Conservation (phyloP, 2,329 filamentous ascomycete species). For the Colletotrichum navitas region DNA sequence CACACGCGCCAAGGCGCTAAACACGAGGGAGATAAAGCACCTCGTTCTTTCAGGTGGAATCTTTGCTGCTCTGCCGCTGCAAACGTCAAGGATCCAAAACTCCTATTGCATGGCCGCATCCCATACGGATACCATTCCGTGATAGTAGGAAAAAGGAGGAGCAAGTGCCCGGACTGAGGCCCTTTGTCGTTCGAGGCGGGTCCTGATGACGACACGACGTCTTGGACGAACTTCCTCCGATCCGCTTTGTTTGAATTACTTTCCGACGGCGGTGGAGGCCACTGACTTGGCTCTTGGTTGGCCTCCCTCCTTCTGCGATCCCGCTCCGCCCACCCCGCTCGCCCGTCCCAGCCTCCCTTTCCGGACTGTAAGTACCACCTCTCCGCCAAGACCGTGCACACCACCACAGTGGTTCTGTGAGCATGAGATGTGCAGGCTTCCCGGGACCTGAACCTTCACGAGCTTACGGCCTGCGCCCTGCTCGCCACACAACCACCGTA, state of each 20-base stretch:
- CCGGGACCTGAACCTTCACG: background rate
- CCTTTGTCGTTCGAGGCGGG: background rate
- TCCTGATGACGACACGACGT: constrained; percentile 26
- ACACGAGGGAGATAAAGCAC: constrained; percentile 13
- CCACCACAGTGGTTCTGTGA: background rate
- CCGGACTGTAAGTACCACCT: background rate
- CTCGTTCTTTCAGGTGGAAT: background rate
- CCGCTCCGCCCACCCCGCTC: constrained; percentile 35
- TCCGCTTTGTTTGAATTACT: too few relatives aligned
- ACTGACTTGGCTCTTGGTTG: background rate
- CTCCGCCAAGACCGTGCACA: constrained; percentile 36
- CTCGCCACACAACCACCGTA: background rate
- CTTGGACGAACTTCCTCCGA: background rate
- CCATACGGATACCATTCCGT: too few relatives aligned
- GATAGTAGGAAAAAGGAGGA: too few relatives aligned
- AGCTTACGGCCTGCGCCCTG: background rate
- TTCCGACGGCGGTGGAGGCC: too few relatives aligned
- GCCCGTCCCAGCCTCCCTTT: constrained; percentile 15
- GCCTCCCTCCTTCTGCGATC: constrained; percentile 10
- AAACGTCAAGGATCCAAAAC: background rate
- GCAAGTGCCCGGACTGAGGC: constrained; percentile 12
- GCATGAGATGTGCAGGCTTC: background rate
- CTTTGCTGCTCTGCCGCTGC: background rate
- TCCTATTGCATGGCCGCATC: background rate
- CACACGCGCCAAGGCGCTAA: constrained; percentile 39